These are phyloP conservation scores for Epichloe sp. DNA, from an alignment of 2,329 filamentous ascomycete genomes.

Conservation along the genomic window DNA sequence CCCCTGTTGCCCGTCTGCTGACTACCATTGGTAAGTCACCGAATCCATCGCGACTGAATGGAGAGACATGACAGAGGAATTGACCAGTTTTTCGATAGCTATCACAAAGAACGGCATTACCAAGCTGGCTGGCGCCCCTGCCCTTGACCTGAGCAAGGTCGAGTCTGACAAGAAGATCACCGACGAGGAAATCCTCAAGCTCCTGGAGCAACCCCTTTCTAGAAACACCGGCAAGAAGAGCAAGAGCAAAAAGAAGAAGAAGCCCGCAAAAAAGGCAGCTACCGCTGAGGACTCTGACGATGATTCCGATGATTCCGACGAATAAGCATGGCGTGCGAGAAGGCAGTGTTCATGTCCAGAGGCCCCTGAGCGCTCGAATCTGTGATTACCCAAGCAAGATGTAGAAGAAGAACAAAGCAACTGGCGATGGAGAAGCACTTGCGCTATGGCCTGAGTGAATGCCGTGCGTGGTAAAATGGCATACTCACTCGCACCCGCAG, in stretches of 20 bases:
- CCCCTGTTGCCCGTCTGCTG: conserved; percentile 74
- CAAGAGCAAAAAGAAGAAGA: conserved; percentile 68
- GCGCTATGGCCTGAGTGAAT: not conserved
- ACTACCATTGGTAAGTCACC: conserved; percentile 74
- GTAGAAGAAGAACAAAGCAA: not conserved
- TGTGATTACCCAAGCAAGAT: not conserved
- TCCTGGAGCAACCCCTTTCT: conserved; percentile 75
- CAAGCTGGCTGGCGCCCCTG: conserved; percentile 64
- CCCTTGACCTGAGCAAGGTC: conserved; percentile 66
- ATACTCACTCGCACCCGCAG: not conserved
- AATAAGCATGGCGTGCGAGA: conserved; percentile 5
- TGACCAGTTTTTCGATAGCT: conserved; percentile 27
- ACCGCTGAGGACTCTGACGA: conserved; percentile 22
- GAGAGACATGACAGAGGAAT: conserved; percentile 21
- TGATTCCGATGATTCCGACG: conserved; percentile 18
- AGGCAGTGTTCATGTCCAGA: not conserved
- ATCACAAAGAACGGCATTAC: conserved; percentile 97
- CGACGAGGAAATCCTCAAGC: conserved; percentile 89
- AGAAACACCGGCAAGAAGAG: conserved; percentile 89
- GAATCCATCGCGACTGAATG: not conserved
- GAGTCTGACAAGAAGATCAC: conserved; percentile 97
- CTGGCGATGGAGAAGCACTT: not conserved
- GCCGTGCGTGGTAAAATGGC: not conserved
- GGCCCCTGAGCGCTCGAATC: not conserved
- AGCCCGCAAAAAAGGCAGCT: conserved; percentile 35